A percentile compares a stretch with the other conserved stretches of the same genome.
Evolutionary conservation across 495 filamentous ascomycete species (phyloP).

Genomic region (Aspergillus haitiensis): DNA sequence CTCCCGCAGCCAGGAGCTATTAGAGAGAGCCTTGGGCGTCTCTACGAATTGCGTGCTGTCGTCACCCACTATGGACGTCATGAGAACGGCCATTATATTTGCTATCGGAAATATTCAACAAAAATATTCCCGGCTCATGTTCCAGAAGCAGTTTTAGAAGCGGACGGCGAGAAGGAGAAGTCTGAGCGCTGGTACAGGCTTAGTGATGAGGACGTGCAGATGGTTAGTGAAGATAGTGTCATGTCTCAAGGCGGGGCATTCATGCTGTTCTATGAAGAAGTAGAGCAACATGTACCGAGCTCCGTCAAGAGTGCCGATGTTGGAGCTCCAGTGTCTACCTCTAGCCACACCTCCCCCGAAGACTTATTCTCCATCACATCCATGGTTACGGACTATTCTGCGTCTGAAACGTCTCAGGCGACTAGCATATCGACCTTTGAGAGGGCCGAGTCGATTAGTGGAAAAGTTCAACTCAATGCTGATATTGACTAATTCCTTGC

Average conservation of each 20-base stretch:
- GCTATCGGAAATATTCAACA: constrained; percentile 69
- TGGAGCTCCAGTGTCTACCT: constrained; percentile 27
- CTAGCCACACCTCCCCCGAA: constrained; percentile 30
- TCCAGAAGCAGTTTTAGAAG: constrained; percentile 39
- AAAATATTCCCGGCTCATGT: constrained; percentile 36
- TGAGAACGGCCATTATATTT: constrained; percentile 95
- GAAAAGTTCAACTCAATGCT: constrained; percentile 6
- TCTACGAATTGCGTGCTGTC: constrained; percentile 80
- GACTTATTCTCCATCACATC: constrained; percentile 33
- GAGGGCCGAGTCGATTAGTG: constrained; percentile 3
- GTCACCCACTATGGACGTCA: constrained; percentile 88
- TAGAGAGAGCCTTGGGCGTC: constrained; percentile 41
- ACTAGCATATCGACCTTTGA: constrained; percentile 38
- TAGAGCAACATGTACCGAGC: constrained; percentile 20
- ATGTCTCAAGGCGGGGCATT: constrained; percentile 82
- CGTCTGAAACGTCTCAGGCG: constrained; percentile 35
- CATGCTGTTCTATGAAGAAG: constrained; percentile 91
- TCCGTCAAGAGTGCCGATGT: neutral
- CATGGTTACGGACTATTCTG: constrained; percentile 32
- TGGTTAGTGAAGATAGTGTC: constrained; percentile 70
- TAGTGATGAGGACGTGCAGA: constrained; percentile 79
- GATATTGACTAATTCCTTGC: constrained; percentile 21
- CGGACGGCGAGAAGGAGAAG: constrained; percentile 41
- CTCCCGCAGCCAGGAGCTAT: constrained; percentile 51
- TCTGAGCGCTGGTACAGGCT: constrained; percentile 72